phyloP scores from a whole-genome alignment of 305 asterid genomes.

The Fraxinus baroniana region DNA sequence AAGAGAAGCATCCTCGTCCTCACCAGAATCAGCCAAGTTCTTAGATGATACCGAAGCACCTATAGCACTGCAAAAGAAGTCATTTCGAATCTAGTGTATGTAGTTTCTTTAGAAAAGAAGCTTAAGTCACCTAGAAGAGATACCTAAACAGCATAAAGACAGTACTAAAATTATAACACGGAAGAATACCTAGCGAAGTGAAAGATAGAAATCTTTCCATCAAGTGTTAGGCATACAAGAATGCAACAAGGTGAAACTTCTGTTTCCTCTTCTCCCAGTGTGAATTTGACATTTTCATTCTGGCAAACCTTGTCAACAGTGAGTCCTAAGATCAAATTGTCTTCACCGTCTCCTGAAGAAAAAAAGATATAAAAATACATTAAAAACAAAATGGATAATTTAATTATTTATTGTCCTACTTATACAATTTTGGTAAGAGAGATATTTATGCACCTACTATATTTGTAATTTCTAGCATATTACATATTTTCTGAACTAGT shows the following conservation, averaged over 20 bases:
- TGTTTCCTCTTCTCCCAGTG: constrained; percentile 66
- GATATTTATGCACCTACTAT: constrained; percentile 9
- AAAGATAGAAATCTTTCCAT: constrained; percentile 78
- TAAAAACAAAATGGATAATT: constrained; percentile 21
- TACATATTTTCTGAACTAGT: background rate
- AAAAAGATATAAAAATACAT: constrained; percentile 5
- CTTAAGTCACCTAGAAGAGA: constrained; percentile 12
- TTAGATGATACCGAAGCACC: constrained; percentile 43
- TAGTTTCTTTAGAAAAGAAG: constrained; percentile 18
- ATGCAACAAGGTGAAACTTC: constrained; percentile 87
- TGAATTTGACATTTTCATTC: constrained; percentile 46
- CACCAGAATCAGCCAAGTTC: constrained; percentile 41
- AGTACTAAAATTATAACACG: background rate
- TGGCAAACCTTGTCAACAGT: constrained; percentile 71
- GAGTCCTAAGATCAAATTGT: constrained; percentile 73
- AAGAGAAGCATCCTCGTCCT: constrained; percentile 41
- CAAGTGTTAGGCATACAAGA: constrained; percentile 71
- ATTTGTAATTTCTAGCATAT: background rate
- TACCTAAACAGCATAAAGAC: constrained; percentile 1
- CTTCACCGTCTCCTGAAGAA: constrained; percentile 71
- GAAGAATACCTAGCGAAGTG: constrained; percentile 80
- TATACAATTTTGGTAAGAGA: constrained; percentile 21
- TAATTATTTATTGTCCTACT: constrained; percentile 1
- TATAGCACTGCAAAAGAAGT: constrained; percentile 53
- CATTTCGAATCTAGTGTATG: constrained; percentile 22